A percentile compares a stretch with the other conserved stretches of the same genome.
Evolutionary conservation across 495 filamentous ascomycete species (phyloP).

Genomic region (Echria macrotheca): DNA sequence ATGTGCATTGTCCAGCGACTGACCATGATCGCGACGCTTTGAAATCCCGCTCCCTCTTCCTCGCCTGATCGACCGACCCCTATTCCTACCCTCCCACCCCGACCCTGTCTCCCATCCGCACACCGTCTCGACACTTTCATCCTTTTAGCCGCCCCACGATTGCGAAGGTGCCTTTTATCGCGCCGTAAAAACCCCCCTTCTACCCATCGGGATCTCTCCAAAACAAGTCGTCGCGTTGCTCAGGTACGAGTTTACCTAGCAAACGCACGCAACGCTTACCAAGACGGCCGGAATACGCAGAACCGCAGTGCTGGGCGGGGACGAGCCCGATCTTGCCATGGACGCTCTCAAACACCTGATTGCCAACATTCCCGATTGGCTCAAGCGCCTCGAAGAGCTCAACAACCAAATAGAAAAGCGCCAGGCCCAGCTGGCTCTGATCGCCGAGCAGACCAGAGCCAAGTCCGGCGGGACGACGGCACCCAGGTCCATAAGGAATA

Average conservation of each 20-base stretch:
- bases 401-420: constrained; percentile 61
- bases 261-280: constrained; percentile 15
- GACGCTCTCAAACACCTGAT: constrained; percentile 61
- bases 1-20: neutral
- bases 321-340: constrained; percentile 41
- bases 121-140: neutral
- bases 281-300: constrained; percentile 21
- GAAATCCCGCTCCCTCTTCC: neutral
- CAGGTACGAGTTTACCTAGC: constrained; percentile 26
- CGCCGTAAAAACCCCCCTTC: too few relatives aligned
- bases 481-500: constrained; percentile 48
- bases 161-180: too few relatives aligned
- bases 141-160: neutral
- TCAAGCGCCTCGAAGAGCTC: constrained; percentile 61
- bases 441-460: constrained; percentile 31
- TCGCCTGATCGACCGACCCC: neutral
- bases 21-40: neutral
- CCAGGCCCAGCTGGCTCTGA: constrained; percentile 58
- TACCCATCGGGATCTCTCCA: too few relatives aligned
- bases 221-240: constrained; percentile 16
- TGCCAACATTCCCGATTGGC: constrained; percentile 63
- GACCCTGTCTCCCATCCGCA: neutral
- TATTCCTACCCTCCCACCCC: neutral
- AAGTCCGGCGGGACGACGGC: constrained; percentile 19
- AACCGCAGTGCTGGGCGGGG: constrained; percentile 13